Evolutionary conservation across 192 early-diverging fungal genomes (phyloP).

Genomic region (Umbelopsis sp.): DNA sequence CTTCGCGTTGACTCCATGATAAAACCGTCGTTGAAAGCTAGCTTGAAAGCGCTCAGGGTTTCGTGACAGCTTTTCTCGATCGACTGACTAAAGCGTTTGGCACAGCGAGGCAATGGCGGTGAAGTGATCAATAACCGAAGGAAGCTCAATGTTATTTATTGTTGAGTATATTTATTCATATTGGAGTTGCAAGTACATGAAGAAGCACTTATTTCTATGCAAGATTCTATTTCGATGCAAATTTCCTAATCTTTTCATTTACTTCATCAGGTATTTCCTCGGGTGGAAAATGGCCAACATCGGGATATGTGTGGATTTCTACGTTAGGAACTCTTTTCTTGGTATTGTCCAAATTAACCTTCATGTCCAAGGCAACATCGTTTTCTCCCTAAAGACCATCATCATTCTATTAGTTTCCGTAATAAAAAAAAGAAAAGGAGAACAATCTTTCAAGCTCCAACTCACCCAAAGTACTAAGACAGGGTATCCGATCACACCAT

Average conservation of each 20-base stretch:
- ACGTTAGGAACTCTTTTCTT: slow-evolving; percentile 4
- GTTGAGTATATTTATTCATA: too few species aligned
- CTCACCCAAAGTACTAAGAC: slow-evolving; percentile 28
- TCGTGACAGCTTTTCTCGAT: too few species aligned
- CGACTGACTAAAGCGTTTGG: background rate
- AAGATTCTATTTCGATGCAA: background rate
- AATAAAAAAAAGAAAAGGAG: too few species aligned
- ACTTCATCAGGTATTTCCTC: slow-evolving; percentile 24
- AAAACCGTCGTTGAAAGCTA: too few species aligned
- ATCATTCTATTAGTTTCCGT: too few species aligned
- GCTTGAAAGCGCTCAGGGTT: too few species aligned
- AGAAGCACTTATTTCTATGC: too few species aligned
- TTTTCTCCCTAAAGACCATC: slow-evolving; percentile 24
- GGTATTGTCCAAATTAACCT: background rate
- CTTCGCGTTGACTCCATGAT: too few species aligned
- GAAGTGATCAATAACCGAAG: too few species aligned
- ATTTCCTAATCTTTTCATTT: slow-evolving; percentile 12
- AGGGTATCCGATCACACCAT: slow-evolving; percentile 23
- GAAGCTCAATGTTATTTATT: too few species aligned
- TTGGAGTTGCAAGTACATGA: too few species aligned
- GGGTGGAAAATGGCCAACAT: slow-evolving; percentile 19
- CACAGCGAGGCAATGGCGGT: too few species aligned
- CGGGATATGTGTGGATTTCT: slow-evolving; percentile 2
- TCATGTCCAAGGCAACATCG: slow-evolving; percentile 11
- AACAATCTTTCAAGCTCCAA: background rate